Percentiles rank a stretch among this genome's conserved stretches.
These are phyloP conservation scores for Eucalyptus melliodora DNA, from an alignment of 345 rosid genomes.

Conservation along the genomic window DNA sequence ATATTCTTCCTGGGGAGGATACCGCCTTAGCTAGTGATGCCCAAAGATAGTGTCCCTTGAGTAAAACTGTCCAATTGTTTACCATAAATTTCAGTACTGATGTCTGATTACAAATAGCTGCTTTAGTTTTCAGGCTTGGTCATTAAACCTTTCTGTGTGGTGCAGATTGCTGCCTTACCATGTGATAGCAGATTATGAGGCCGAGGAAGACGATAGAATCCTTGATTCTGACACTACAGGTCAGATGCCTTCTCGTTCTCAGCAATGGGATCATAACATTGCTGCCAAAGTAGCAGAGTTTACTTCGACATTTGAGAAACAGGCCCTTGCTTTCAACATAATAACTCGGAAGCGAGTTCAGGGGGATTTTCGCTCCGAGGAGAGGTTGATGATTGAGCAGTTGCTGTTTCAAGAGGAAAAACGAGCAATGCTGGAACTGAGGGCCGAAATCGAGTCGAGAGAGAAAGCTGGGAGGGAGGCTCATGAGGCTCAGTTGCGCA, in stretches of 20 bases:
- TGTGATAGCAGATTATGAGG: constrained; percentile 91
- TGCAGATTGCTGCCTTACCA: constrained; percentile 88
- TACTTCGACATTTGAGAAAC: constrained; percentile 79
- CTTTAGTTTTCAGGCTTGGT: not conserved
- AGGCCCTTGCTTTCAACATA: constrained; percentile 65
- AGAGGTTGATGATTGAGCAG: constrained; percentile 76
- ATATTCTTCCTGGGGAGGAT: not conserved
- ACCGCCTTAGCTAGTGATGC: not conserved
- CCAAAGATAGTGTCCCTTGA: not conserved
- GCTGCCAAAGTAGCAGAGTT: constrained; percentile 85
- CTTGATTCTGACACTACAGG: constrained; percentile 82
- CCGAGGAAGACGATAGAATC: constrained; percentile 88
- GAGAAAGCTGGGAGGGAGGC: constrained; percentile 81
- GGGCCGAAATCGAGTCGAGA: constrained; percentile 51
- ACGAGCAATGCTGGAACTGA: constrained; percentile 38
- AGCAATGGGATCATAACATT: constrained; percentile 86
- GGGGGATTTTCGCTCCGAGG: constrained; percentile 74
- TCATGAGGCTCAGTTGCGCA: constrained; percentile 62
- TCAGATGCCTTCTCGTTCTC: constrained; percentile 62
- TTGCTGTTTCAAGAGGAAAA: constrained; percentile 67
- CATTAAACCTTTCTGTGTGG: not conserved
- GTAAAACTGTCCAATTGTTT: not conserved
- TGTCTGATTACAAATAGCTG: not conserved
- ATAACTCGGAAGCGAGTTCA: constrained; percentile 47
- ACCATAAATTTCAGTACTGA: not conserved